Percentiles rank a stretch among this genome's conserved stretches.
Evolutionary conservation across 768 basidiomycete species (phyloP).

Genomic region (Rhodotorula graminis): DNA sequence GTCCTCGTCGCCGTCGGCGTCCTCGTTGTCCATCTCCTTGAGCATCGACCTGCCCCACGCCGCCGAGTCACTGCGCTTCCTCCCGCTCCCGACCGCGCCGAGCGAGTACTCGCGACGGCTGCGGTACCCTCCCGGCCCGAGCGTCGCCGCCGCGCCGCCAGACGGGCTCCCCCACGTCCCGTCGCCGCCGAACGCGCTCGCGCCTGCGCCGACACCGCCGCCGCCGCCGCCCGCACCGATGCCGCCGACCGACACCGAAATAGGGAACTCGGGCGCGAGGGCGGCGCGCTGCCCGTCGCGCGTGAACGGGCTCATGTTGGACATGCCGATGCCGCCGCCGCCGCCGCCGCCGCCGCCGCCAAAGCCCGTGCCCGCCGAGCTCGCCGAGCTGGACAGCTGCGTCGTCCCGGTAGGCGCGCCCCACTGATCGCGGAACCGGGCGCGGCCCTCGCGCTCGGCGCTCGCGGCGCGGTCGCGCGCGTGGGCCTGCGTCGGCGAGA

Average conservation of each 20-base stretch:
- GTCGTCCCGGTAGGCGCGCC: background rate
- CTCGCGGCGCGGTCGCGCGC: background rate
- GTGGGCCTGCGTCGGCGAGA: background rate
- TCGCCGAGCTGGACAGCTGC: constrained; percentile 3
- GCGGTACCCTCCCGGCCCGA: background rate
- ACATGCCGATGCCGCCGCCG: constrained; percentile 14
- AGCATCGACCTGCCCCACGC: constrained; percentile 26
- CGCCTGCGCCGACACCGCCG: background rate
- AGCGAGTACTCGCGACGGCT: constrained; percentile 30
- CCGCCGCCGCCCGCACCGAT: background rate
- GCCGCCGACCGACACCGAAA: background rate
- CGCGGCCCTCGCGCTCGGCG: constrained; percentile 2
- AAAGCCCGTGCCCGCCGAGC: background rate
- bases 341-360: background rate
- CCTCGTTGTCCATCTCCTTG: constrained; percentile 36
- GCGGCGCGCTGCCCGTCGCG: constrained; percentile 17
- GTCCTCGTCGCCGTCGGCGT: constrained; percentile 26
- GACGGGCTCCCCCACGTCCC: background rate
- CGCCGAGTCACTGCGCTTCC: constrained; percentile 34
- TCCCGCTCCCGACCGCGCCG: constrained; percentile 38
- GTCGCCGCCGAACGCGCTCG: background rate
- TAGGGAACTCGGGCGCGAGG: background rate
- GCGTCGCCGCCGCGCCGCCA: background rate
- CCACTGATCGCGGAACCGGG: constrained; percentile 16
- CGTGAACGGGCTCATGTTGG: constrained; percentile 36